These are phyloP conservation scores for Penicillium decumbens DNA, from an alignment of 2,329 filamentous ascomycete genomes.

Conservation along the genomic window DNA sequence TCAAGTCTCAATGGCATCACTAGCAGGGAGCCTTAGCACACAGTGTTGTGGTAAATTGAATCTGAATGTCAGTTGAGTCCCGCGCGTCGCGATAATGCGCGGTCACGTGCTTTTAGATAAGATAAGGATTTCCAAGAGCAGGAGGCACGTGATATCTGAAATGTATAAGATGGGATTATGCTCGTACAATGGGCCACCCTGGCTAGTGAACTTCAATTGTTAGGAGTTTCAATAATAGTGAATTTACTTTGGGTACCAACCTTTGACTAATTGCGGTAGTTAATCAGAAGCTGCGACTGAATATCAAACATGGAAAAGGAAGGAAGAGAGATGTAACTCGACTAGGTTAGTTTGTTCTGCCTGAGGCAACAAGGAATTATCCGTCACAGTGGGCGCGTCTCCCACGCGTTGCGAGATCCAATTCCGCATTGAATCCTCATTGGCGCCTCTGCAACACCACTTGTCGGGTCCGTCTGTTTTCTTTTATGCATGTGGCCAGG, in stretches of 20 bases:
- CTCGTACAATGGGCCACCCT: too few relatives aligned
- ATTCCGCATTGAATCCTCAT: neutral
- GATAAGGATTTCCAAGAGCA: neutral
- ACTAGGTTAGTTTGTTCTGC: too few relatives aligned
- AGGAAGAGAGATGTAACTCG: too few relatives aligned
- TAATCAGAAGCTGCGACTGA: neutral
- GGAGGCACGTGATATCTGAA: too few relatives aligned
- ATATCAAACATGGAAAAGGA: neutral
- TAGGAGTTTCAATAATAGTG: too few relatives aligned
- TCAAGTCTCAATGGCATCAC: neutral
- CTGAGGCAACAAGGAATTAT: neutral
- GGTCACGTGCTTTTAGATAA: conserved; percentile 15
- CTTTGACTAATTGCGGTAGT: too few relatives aligned
- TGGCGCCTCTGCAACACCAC: neutral
- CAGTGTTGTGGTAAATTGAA: conserved; percentile 1
- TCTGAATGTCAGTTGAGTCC: conserved; percentile 6
- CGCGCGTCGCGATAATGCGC: conserved; percentile 14
- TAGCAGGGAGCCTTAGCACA: neutral
- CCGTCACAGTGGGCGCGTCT: neutral
- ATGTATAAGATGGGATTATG: too few relatives aligned
- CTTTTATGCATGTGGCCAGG: conserved; percentile 29
- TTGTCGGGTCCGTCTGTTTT: neutral
- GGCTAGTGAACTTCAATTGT: too few relatives aligned
- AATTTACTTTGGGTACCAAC: too few relatives aligned
- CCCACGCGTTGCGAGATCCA: neutral